Evolutionary conservation across 306 rosid species (phyloP).

Genomic region (Quercus variabilis): DNA sequence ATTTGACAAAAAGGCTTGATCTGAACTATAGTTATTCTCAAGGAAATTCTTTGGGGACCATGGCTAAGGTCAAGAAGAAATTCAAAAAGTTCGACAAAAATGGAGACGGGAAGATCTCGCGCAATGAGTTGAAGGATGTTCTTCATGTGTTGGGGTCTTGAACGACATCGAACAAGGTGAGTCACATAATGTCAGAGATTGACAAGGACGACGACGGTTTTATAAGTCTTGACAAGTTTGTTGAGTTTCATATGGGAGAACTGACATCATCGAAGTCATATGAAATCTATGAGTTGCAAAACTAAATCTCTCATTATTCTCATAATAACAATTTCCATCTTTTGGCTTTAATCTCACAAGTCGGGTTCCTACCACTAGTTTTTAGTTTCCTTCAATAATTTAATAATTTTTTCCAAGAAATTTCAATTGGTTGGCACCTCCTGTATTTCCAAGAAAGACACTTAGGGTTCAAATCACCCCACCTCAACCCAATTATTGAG

Average conservation of each 20-base stretch:
- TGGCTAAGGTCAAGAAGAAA: conserved; percentile 59
- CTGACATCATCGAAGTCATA: background rate
- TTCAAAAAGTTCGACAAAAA: conserved; percentile 89
- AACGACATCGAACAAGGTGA: conserved; percentile 47
- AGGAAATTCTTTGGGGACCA: conserved; percentile 7
- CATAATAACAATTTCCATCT: too few relatives aligned
- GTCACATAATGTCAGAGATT: conserved; percentile 63
- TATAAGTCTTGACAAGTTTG: conserved; percentile 70
- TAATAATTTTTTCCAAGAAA: too few relatives aligned
- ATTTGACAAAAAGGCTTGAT: conserved; percentile 57
- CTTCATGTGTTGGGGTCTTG: conserved; percentile 54
- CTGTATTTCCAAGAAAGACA: too few relatives aligned
- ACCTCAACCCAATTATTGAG: too few relatives aligned
- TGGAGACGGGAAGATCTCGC: conserved; percentile 78
- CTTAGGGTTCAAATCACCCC: too few relatives aligned
- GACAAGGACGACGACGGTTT: conserved; percentile 79
- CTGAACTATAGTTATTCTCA: too few relatives aligned
- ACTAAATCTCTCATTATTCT: too few relatives aligned
- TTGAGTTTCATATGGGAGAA: conserved; percentile 45
- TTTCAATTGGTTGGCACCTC: too few relatives aligned
- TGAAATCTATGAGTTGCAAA: too few relatives aligned
- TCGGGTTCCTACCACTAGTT: too few relatives aligned
- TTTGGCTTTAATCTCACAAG: too few relatives aligned
- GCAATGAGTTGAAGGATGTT: conserved; percentile 53
- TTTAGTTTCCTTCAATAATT: too few relatives aligned